phyloP scores from a whole-genome alignment of 2,329 filamentous ascomycete genomes.

The Phaeosphaeria sp. region DNA sequence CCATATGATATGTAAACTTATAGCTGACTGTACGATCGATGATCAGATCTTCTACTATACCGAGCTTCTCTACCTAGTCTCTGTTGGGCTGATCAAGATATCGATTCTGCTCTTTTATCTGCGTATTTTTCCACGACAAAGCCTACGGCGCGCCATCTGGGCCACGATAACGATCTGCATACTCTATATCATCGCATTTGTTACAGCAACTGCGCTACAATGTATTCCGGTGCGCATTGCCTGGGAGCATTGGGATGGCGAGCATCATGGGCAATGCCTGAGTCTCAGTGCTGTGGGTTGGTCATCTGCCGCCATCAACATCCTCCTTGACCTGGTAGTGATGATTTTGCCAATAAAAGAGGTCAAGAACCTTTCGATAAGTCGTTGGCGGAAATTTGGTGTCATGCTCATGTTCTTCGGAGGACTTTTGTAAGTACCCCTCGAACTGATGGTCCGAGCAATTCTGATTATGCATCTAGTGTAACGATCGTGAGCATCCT shows the following conservation, averaged over 20 bases:
- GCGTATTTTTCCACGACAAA: constrained; percentile 34
- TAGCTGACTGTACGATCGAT: neutral
- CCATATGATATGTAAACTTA: neutral
- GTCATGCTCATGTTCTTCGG: constrained; percentile 49
- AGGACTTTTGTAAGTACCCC: constrained; percentile 47
- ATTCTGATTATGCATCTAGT: constrained; percentile 24
- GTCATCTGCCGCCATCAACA: constrained; percentile 38
- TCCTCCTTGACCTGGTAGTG: constrained; percentile 37
- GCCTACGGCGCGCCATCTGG: constrained; percentile 22
- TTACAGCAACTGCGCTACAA: constrained; percentile 22
- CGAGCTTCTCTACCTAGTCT: constrained; percentile 27
- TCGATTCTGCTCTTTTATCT: constrained; percentile 41
- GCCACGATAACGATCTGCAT: constrained; percentile 21
- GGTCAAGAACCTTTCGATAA: constrained; percentile 38
- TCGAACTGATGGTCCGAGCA: neutral
- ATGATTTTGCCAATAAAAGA: constrained; percentile 42
- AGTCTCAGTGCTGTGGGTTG: constrained; percentile 37
- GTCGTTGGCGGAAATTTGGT: constrained; percentile 35
- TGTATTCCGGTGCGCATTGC: constrained; percentile 30
- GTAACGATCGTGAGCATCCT: constrained; percentile 55
- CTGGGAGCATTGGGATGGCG: constrained; percentile 36
- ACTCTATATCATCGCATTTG: constrained; percentile 27
- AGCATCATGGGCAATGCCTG: constrained; percentile 32
- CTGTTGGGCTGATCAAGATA: constrained; percentile 34
- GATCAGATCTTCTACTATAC: constrained; percentile 31